phyloP scores from a whole-genome alignment of 2,329 filamentous ascomycete genomes.

The Periconia digitata region DNA sequence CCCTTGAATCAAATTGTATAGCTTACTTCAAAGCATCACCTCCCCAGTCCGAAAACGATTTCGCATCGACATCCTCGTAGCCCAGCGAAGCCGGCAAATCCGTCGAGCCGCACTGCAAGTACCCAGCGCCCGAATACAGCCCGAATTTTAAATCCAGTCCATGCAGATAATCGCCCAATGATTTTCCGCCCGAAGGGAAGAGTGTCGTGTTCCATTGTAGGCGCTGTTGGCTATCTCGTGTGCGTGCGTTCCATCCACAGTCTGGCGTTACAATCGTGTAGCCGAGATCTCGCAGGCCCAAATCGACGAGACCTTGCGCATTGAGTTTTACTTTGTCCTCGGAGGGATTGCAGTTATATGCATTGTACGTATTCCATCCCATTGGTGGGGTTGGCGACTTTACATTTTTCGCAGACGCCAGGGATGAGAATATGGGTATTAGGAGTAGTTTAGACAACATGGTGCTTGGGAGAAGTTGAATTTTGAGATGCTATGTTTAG shows the following conservation, averaged over 20 bases:
- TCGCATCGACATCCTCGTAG: conserved; percentile 60
- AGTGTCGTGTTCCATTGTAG: conserved; percentile 54
- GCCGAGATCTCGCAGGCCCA: conserved; percentile 55
- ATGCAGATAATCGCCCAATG: conserved; percentile 55
- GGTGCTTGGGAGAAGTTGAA: neutral
- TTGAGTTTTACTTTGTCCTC: conserved; percentile 55
- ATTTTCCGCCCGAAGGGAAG: conserved; percentile 56
- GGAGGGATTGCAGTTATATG: conserved; percentile 54
- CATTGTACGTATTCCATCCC: conserved; percentile 63
- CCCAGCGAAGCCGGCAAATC: conserved; percentile 52
- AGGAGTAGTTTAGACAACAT: conserved; percentile 2
- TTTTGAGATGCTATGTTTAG: neutral
- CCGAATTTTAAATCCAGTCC: conserved; percentile 54
- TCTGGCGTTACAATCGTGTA: conserved; percentile 61
- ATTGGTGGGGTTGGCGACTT: conserved; percentile 31
- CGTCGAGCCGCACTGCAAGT: conserved; percentile 45
- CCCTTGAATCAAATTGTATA: neutral
- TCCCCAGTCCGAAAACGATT: conserved; percentile 53
- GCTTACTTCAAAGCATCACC: conserved; percentile 54
- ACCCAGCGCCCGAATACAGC: conserved; percentile 52
- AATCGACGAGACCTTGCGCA: conserved; percentile 55
- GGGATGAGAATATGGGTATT: conserved; percentile 4
- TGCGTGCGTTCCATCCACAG: conserved; percentile 57
- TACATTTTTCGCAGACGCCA: conserved; percentile 17
- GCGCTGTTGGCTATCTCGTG: conserved; percentile 46